These are phyloP conservation scores for Yamadazyma insecticola DNA, from an alignment of 805 yeast species.

Conservation along the genomic window DNA sequence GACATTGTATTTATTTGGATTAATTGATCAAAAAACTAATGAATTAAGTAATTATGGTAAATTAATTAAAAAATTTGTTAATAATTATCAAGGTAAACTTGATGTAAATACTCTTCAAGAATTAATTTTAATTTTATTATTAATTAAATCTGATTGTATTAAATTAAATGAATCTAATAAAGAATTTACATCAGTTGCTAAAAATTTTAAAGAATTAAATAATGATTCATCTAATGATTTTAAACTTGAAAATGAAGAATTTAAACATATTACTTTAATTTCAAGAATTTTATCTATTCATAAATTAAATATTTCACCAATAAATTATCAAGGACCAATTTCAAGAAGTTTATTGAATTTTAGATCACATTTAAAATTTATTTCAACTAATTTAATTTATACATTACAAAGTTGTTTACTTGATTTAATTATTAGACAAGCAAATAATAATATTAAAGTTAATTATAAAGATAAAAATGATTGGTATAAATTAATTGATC, in stretches of 20 bases:
- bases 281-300: constrained; percentile 34
- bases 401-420: constrained; percentile 48
- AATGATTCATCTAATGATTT: constrained; percentile 16
- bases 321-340: constrained; percentile 63
- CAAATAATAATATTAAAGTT: constrained; percentile 46
- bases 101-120: constrained; percentile 28
- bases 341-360: constrained; percentile 63
- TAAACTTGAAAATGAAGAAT: constrained; percentile 41
- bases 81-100: constrained; percentile 8
- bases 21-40: constrained; percentile 39
- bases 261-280: constrained; percentile 24
- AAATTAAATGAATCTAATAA: constrained; percentile 36
- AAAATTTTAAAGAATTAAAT: constrained; percentile 26
- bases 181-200: constrained; percentile 29
- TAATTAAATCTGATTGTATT: constrained; percentile 33
- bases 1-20: constrained; percentile 46
- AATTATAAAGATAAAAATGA: constrained; percentile 35
- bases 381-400: constrained; percentile 48
- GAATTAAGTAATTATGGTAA: constrained; percentile 50
- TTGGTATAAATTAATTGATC: constrained; percentile 56
- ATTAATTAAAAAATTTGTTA: constrained; percentile 33
- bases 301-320: constrained; percentile 36
- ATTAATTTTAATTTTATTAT: constrained; percentile 44
- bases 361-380: constrained; percentile 56
- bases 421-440: constrained; percentile 45